Base-by-base conservation (phyloP, 768 basidiomycete species). In the Clitopilus hobsonii region DNA sequence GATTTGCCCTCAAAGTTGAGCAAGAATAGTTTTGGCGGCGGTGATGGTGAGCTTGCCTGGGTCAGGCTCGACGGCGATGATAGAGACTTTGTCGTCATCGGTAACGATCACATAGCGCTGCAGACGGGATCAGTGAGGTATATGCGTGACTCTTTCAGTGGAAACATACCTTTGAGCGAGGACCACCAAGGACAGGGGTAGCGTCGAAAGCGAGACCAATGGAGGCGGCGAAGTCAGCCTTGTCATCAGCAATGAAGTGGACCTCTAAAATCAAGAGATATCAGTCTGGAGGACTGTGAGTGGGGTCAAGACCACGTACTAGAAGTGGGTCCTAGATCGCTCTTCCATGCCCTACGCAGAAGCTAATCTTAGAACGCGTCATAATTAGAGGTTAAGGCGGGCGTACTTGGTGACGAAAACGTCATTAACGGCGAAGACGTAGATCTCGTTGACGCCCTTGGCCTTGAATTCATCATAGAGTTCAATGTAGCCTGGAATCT, bases 341-440 rank as follows among this genome's bases (percentile, higher is more conserved):
- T 77, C 63, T 86, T 88, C 86, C 85, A 88, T 28, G 85, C 86
- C 58, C 85, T 86, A 6, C 10, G 30, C 1, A 18, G 25, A 1
- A 20, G 16, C 24, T 20, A 52, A 38, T 6, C 8, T 22, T 6
- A 53, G 6, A 56, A 14, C 8, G n/a, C 8, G 6, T 20, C 8
- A 45, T 16, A 26, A 25, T 11, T 30, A 22, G 24, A 3, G 38
- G 6, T 23, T 32, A 26, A 0, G n/a, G 10, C 6, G 51, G 16
- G 61, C 74, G 54, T 54, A 80, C 77, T 84, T 80, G 55, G 77
- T 82, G 45, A 89, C 87, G 62, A 88, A 94, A 6, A 79, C 77
- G 65, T 95, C 92, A 67, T 94, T 94, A 54, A 90, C 85, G 23
- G 84, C 74, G 53, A 94, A 70, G 53, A 94, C 79, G 58, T 84